Percentiles rank a stretch among this genome's conserved stretches.
Evolutionary conservation across 2,329 filamentous ascomycete genomes (phyloP).

Genomic region (Pseudogymnoascus sp.): DNA sequence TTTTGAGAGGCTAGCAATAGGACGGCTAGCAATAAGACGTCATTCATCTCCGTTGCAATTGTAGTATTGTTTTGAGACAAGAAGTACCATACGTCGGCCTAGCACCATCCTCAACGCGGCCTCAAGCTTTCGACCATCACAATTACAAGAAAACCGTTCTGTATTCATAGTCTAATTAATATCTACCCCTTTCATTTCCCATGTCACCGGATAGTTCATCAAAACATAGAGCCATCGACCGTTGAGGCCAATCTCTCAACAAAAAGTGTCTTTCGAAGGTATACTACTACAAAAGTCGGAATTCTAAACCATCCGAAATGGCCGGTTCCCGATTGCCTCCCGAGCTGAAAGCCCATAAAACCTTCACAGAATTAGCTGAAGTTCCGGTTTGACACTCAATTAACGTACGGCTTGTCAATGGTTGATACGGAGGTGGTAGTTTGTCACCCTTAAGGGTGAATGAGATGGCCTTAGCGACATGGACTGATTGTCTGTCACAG

Average conservation of each 20-base stretch:
- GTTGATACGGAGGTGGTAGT: constrained; percentile 18
- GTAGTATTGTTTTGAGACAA: too few relatives aligned
- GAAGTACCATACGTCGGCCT: background rate
- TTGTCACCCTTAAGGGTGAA: constrained; percentile 13
- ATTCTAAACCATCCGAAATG: constrained; percentile 23
- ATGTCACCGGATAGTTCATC: background rate
- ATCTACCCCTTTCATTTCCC: background rate
- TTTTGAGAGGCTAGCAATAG: too few relatives aligned
- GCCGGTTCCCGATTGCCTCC: constrained; percentile 32
- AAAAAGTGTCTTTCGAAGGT: constrained; percentile 22
- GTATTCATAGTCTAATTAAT: background rate
- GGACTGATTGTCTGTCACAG: constrained; percentile 16
- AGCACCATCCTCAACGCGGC: background rate
- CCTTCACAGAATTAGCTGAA: constrained; percentile 11
- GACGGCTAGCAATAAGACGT: too few relatives aligned
- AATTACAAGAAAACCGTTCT: background rate
- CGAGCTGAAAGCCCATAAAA: constrained; percentile 25
- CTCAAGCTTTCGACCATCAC: background rate
- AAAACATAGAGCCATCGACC: constrained; percentile 18
- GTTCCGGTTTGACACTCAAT: background rate
- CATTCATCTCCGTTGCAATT: too few relatives aligned
- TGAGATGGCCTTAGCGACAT: constrained; percentile 22
- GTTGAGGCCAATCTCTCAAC: constrained; percentile 17
- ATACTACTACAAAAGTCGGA: constrained; percentile 21
- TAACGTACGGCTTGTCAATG: constrained; percentile 13